Evolutionary conservation across 345 rosid genomes (phyloP), one percentile per base, ranked within the genome.

Genomic region (Theobroma cacao): DNA sequence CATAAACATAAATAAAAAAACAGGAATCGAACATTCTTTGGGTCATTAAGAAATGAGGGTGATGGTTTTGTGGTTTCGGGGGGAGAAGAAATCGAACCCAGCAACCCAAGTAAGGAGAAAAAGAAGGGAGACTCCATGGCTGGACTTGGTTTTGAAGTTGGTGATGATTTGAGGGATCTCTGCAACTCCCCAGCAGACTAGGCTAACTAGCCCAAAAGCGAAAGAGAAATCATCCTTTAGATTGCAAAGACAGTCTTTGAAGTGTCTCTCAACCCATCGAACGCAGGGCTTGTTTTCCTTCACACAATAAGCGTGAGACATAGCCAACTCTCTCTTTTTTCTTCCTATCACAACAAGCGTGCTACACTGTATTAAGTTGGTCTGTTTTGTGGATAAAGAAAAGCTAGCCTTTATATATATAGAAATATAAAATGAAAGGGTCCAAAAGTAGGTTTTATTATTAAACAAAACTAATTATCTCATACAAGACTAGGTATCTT

Each of bases 101-200:
- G 94, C 95, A 74, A 96, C 88, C 98, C 99, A 96, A 81, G 99
- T 92, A 75, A 94, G 92, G 79, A 95, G 98, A 80, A 95, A 95
- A 31, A 86, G 73, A 10, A 94, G 95, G 43, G 98, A 95, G 75
- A 95, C 98, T 15, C 98, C 99, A 69, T 95, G 97, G 91, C 92
- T 91, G 52, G 98, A 95, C 82, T 95, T 95, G 72, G 97, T 80
- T 72, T 81, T 90, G 84, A 93, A 95, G 86, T 95, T 95, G 81
- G 97, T 95, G 82, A 95, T 79, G 88, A 95, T 91, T 79, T 95
- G 99, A 43, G 98, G 99, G 80, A 95, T 82, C 81, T 95, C 99
- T 1, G 98, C 99, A 33, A 94, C 92, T 11, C 91, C 95, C 99
- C 99, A 95, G 41, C 93, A 89, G 12, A 92, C 78, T 1, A 95